phyloP scores from a whole-genome alignment of 2,329 filamentous ascomycete species.

The Bipolaris zeicola region DNA sequence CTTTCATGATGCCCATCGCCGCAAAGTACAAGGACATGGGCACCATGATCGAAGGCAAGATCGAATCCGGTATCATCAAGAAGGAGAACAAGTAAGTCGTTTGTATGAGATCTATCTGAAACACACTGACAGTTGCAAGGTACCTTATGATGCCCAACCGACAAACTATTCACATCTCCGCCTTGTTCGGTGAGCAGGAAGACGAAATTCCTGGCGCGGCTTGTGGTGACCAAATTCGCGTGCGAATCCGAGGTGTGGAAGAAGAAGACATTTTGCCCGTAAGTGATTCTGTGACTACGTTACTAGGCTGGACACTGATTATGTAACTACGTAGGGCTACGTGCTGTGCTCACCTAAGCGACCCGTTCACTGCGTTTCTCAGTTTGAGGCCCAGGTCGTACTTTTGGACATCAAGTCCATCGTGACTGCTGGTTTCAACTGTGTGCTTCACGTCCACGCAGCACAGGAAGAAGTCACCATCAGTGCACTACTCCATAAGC shows the following conservation, averaged over 20 bases:
- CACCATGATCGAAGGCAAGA: constrained; percentile 96
- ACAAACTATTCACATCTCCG: constrained; percentile 77
- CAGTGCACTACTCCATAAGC: constrained; percentile 82
- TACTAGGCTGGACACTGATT: background rate
- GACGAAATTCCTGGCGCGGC: constrained; percentile 83
- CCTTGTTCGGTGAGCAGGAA: constrained; percentile 93
- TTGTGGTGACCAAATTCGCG: constrained; percentile 91
- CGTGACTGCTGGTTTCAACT: constrained; percentile 93
- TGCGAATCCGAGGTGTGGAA: constrained; percentile 91
- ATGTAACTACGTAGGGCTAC: constrained; percentile 60
- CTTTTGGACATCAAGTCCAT: constrained; percentile 95
- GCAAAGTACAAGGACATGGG: constrained; percentile 98
- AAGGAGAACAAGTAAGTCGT: constrained; percentile 14
- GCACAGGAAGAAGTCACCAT: constrained; percentile 98
- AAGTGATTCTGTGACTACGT: background rate
- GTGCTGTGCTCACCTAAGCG: constrained; percentile 95
- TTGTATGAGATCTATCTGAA: too few species aligned
- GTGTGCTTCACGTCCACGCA: constrained; percentile 94
- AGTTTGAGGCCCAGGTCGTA: constrained; percentile 95
- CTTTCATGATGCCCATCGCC: constrained; percentile 98
- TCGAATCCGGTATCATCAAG: constrained; percentile 69
- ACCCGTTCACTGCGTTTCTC: constrained; percentile 84
- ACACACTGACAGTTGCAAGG: constrained; percentile 61
- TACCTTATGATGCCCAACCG: constrained; percentile 97
- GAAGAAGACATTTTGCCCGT: constrained; percentile 93